A percentile compares a stretch with the other conserved stretches of the same genome.
phyloP scores from a whole-genome alignment of 2,329 filamentous ascomycete species.

The Ophiocordyceps unilateralis region DNA sequence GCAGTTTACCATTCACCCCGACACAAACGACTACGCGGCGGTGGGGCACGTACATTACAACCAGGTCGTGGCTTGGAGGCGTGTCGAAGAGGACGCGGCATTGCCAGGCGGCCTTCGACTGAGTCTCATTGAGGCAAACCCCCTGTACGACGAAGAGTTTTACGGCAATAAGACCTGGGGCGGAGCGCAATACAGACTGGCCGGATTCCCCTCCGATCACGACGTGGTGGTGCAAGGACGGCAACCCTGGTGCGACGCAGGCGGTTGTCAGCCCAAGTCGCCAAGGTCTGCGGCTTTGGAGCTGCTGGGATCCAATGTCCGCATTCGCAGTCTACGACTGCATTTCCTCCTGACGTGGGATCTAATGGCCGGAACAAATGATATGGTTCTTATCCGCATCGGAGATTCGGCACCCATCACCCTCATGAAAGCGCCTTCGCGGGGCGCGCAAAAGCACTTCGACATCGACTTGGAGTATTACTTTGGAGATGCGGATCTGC shows the following conservation, averaged over 20 bases:
- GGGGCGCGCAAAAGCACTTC: not conserved
- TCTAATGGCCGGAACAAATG: not conserved
- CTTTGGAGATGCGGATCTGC: not conserved
- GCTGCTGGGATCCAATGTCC: not conserved
- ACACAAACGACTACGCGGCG: not conserved
- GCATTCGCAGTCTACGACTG: not conserved
- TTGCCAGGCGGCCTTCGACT: not conserved
- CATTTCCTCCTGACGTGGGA: not conserved
- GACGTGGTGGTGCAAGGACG: not conserved
- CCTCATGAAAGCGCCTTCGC: not conserved
- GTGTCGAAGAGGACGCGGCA: not conserved
- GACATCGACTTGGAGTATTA: not conserved
- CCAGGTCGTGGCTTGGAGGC: not conserved
- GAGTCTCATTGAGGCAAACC: not conserved
- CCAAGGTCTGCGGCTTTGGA: not conserved
- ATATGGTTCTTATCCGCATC: not conserved
- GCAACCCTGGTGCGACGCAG: not conserved
- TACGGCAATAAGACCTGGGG: not conserved
- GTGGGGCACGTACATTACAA: not conserved
- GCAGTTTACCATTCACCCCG: not conserved
- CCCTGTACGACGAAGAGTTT: not conserved
- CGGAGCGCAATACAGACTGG: not conserved
- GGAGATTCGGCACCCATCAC: not conserved
- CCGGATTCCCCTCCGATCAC: not conserved
- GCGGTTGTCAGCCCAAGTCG: not conserved